These are phyloP conservation scores for Vaccinium darrowii DNA, from an alignment of 148 eudicot genomes.

Conservation along the genomic window DNA sequence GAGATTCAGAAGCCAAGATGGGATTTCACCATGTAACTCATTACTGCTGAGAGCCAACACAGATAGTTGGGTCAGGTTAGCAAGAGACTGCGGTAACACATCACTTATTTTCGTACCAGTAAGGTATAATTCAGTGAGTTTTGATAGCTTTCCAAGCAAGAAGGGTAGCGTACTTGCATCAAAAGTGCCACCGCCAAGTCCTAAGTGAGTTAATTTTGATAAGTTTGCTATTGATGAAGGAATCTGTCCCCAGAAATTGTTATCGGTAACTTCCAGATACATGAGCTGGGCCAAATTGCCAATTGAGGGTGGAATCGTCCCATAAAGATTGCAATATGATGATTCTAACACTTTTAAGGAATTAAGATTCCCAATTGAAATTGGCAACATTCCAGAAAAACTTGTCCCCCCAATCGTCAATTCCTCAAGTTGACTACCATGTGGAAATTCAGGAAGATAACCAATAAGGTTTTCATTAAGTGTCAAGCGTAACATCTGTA, in stretches of 20 bases:
- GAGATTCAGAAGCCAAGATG: too few species aligned
- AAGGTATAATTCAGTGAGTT: too few species aligned
- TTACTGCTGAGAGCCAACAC: not conserved
- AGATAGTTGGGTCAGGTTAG: not conserved
- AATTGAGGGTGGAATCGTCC: not conserved
- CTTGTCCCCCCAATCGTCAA: conserved; percentile 17
- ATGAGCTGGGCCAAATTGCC: not conserved
- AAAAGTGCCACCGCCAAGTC: too few species aligned
- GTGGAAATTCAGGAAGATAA: conserved; percentile 32
- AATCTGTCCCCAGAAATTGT: too few species aligned
- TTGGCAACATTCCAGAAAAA: conserved; percentile 23
- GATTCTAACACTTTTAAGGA: not conserved
- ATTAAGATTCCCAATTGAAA: conserved; percentile 32
- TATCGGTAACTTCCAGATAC: too few species aligned
- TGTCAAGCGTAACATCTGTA: conserved; percentile 17
- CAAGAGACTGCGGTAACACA: too few species aligned
- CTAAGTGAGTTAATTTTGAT: too few species aligned
- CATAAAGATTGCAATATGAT: not conserved
- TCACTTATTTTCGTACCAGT: too few species aligned
- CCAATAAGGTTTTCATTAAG: conserved; percentile 22
- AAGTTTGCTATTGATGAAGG: too few species aligned
- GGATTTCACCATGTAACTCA: not conserved
- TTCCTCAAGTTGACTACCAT: not conserved
- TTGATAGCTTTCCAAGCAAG: too few species aligned
- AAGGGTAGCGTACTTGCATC: too few species aligned